These are phyloP conservation scores for Phialophora macrospora DNA, from an alignment of 2,329 filamentous ascomycete genomes.

Conservation along the genomic window DNA sequence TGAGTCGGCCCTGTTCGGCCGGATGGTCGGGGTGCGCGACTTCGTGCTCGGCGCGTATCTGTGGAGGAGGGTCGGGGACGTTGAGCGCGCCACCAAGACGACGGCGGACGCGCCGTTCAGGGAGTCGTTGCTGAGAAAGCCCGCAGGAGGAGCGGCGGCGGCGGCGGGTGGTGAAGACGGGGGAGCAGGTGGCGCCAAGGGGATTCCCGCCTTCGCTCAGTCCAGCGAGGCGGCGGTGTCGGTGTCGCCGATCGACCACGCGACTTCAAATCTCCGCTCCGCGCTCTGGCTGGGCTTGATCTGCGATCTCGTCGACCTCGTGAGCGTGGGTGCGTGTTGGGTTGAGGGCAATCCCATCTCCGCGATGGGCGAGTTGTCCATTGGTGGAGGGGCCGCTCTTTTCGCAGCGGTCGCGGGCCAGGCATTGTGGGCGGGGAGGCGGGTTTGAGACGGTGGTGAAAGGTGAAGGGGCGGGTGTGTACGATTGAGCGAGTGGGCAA, in stretches of 20 bases:
- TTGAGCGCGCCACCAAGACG: neutral
- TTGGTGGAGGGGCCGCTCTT: conserved; percentile 12
- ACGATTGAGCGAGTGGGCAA: neutral
- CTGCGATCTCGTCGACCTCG: conserved; percentile 18
- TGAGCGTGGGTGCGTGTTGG: conserved; percentile 12
- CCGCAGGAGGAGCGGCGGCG: neutral
- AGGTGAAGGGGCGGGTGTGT: neutral
- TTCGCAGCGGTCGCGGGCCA: conserved; percentile 9
- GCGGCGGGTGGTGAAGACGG: neutral
- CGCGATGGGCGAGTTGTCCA: conserved; percentile 8
- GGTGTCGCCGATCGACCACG: neutral
- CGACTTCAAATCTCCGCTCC: conserved; percentile 4
- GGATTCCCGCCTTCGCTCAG: neutral
- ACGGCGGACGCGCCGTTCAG: neutral
- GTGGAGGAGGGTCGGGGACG: conserved; percentile 15
- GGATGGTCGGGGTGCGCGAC: conserved; percentile 20
- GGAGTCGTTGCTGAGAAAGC: conserved; percentile 1
- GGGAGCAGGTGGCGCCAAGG: neutral
- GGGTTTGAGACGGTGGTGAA: neutral
- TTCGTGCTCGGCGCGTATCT: conserved; percentile 24
- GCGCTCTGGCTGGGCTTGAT: conserved; percentile 23
- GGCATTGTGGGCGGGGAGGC: neutral
- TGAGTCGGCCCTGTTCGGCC: conserved; percentile 16
- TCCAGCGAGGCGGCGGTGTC: neutral
- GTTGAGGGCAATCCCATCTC: conserved; percentile 12